Evolutionary conservation across 1,284 basidiomycete genomes (phyloP), one percentile per base, ranked within the genome.

Genomic region (Cutaneotrichosporon sp.): DNA sequence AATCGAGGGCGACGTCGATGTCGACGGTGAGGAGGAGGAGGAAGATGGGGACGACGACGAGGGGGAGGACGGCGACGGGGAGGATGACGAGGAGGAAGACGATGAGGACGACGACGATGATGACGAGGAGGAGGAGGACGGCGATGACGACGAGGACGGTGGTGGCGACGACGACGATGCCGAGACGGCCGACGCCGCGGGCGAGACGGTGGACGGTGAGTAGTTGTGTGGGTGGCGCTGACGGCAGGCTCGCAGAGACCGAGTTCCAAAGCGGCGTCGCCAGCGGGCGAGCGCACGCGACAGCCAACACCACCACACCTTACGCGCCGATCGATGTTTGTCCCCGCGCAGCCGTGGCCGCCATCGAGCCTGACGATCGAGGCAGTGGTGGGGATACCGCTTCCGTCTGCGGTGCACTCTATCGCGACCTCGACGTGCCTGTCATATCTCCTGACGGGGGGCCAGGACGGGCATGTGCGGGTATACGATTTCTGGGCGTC

Each of bases 391-490:
- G 91, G 91, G 14, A 84, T 94, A 46, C 90, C 92, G 1, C 88
- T 96, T 62, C 89, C 90, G 1, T 82, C 83, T 3, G 85, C 90
- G 4, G 90, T 90, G 0, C 89, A 96, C 74, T 81, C 88, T 13
- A 81, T 97, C 20, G 85, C 90, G 2, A 79, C 88, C 4, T 89
- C 89, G 0, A 75, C 82, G n/a, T 96, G 93, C 73, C 84, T 90
- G 79, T 84, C 87, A 22, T 90, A 93, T 67, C 79, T 97, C 13
- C 76, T 97, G 43, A 91, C 91, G 4, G 93, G 92, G 37, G 90
- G 89, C 10, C 86, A 92, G 57, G 93, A 97, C 72, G 93, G 93
- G 10, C 92, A 90, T 65, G 86, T 97, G 42, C 84, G 93, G 38
- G 84, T 90, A 74, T 97, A 96, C 76, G 92, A 97, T 72, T 83